phyloP scores from a whole-genome alignment of 1,284 basidiomycete species.

The Trametes sp. region DNA sequence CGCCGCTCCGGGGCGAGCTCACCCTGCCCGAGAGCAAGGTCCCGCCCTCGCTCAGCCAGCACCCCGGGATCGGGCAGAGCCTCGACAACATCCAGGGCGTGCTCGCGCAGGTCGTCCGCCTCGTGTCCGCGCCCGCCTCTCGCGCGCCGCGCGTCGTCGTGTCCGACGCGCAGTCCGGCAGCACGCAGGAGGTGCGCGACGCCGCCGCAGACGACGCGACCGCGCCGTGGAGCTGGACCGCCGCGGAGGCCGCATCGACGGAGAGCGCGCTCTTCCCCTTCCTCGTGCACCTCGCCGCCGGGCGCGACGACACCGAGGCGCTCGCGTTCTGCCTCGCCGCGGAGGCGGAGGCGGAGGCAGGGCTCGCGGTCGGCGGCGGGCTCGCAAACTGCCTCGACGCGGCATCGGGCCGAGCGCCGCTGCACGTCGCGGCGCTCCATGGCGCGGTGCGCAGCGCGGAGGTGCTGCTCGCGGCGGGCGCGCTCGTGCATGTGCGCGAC shows the following conservation, averaged over 20 bases:
- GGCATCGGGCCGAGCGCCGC: slow-evolving; percentile 74
- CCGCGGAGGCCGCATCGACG: slow-evolving; percentile 70
- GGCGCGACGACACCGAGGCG: slow-evolving; percentile 68
- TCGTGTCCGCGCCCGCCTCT: slow-evolving; percentile 56
- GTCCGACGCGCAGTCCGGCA: slow-evolving; percentile 37
- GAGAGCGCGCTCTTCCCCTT: slow-evolving; percentile 77
- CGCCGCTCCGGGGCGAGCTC: slow-evolving; percentile 88
- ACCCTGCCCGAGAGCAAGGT: slow-evolving; percentile 56
- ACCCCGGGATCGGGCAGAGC: slow-evolving; percentile 53
- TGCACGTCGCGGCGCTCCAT: slow-evolving; percentile 84
- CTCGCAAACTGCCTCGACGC: slow-evolving; percentile 75
- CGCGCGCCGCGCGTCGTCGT: slow-evolving; percentile 54
- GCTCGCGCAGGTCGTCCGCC: slow-evolving; percentile 70
- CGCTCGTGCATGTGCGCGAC: slow-evolving; percentile 87
- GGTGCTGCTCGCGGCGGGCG: slow-evolving; percentile 77
- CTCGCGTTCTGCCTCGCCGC: slow-evolving; percentile 64
- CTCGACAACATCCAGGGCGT: slow-evolving; percentile 69
- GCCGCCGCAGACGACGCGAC: slow-evolving; percentile 56
- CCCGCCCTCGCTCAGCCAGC: slow-evolving; percentile 48
- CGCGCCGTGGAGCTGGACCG: slow-evolving; percentile 81
- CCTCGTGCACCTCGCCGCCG: slow-evolving; percentile 79
- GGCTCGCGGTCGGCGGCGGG: slow-evolving; percentile 59
- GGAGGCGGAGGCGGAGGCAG: slow-evolving; percentile 34
- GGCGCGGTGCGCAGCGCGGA: slow-evolving; percentile 65
- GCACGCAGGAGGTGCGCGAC: slow-evolving; percentile 38